Base-by-base conservation (phyloP, 768 basidiomycete species). In the Nevesoporus exiguus region DNA sequence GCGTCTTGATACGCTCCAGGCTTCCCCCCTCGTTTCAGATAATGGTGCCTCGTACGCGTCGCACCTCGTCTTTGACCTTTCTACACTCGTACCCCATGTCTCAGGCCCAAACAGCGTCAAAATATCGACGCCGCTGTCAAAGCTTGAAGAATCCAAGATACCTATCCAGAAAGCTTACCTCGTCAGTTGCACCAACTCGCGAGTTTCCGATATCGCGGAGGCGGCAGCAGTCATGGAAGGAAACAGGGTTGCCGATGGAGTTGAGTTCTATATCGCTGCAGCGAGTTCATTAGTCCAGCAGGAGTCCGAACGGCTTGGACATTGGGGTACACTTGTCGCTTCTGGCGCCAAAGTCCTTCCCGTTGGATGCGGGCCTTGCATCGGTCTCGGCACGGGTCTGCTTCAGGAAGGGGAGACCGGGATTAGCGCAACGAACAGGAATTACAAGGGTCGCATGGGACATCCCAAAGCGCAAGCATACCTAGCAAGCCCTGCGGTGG, bases 391-490 rank as follows among this genome's bases (percentile, higher is more conserved):
- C 2, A 86, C 84, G 0, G 97, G 97, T 11, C 73, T 98, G 49
- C 74, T 99, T 33, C 88, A 98, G 68, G 95, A 98, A 59, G 97
- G 96, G 2, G 82, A 99, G 71, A 88, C 86, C 1, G 96, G 97
- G 1, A 98, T 99, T 67, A 96, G 93, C 59, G 97, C 97, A 5
- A 98, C 96, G 7, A 99, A 99, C 73, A 79, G 97, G 72, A 99
- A 99, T 67, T 99, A 98, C 76, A 98, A 99, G 76, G 97, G 97
- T 4, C 81, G 97, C 5, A 99, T 99, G 97, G 97, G 97, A 0
- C 84, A 88, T 59, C 96, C 97, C 0, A 90, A 92, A 48, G 96
- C 97, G 0, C 83, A 88, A 61, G 96, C 97, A 0, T 98, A 98
- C 73, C 83, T 99, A 39, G 94, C 93, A 5, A 94, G 92, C 59